These are phyloP conservation scores for Leccinellum luteum DNA, from an alignment of 768 basidiomycete genomes.

Conservation along the genomic window DNA sequence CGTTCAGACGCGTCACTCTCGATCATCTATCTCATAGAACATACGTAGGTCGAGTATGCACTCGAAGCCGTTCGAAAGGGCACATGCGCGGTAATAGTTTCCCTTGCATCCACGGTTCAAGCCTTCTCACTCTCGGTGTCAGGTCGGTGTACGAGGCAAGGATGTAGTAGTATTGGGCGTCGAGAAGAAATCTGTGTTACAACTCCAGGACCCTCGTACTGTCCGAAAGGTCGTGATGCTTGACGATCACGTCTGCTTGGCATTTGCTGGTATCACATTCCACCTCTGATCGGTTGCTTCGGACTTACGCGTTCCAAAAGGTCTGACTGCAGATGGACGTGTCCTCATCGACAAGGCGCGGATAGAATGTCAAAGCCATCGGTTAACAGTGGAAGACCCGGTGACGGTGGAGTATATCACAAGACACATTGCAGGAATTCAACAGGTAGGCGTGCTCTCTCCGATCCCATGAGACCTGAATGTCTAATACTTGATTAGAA, in stretches of 20 bases:
- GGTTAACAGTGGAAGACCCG: conserved; percentile 96
- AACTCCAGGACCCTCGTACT: conserved; percentile 96
- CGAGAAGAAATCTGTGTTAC: conserved; percentile 97
- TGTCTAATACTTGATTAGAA: conserved; percentile 43
- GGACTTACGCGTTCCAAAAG: conserved; percentile 41
- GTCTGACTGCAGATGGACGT: conserved; percentile 95
- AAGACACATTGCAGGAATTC: conserved; percentile 96
- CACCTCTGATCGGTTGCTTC: conserved; percentile 1
- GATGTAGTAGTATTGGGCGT: conserved; percentile 96
- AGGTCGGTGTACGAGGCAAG: conserved; percentile 96
- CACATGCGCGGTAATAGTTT: conserved; percentile 80
- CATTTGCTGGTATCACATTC: conserved; percentile 83
- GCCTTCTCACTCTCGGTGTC: conserved; percentile 6
- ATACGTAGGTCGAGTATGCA: conserved; percentile 91
- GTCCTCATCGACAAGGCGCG: conserved; percentile 98
- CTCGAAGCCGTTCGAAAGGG: conserved; percentile 96
- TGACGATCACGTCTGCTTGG: conserved; percentile 95
- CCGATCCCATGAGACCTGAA: not conserved
- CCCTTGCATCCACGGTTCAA: not conserved
- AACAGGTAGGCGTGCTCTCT: conserved; percentile 63
- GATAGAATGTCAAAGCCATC: conserved; percentile 96
- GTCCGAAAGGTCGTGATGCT: conserved; percentile 98
- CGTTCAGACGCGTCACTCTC: conserved; percentile 29
- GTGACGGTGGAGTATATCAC: conserved; percentile 99
- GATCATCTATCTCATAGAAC: conserved; percentile 14